Percentiles rank a stretch among this genome's conserved stretches.
Conservation (phyloP, 345 rosid genomes). For the Bruguiera parviflora region DNA sequence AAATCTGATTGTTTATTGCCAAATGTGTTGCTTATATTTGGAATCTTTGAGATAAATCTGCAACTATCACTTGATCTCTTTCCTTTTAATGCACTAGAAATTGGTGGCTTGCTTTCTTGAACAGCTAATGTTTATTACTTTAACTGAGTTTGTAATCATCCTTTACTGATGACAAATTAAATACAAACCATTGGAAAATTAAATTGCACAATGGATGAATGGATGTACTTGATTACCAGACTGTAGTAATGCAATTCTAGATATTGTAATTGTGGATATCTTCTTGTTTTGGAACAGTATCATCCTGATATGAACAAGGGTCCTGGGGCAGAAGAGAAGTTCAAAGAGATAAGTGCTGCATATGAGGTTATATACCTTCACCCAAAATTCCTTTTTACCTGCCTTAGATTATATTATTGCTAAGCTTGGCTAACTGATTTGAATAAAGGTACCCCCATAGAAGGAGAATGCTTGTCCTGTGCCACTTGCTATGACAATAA, state of each 20-base stretch:
- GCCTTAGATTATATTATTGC: not conserved
- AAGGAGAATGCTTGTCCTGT: too few species aligned
- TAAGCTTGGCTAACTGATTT: too few species aligned
- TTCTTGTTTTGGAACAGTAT: conserved; percentile 48
- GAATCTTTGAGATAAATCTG: not conserved
- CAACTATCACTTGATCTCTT: not conserved
- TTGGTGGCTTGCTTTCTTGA: not conserved
- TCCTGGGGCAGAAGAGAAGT: conserved; percentile 87
- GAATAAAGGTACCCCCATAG: too few species aligned
- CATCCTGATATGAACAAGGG: conserved; percentile 85
- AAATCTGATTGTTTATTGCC: not conserved
- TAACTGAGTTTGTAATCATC: not conserved
- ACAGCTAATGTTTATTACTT: not conserved
- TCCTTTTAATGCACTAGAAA: not conserved
- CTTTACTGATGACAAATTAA: not conserved
- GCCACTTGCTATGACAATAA: too few species aligned
- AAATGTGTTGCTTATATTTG: not conserved
- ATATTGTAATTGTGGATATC: conserved; percentile 17
- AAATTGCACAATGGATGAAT: not conserved
- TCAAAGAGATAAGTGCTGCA: conserved; percentile 95
- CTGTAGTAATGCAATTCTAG: not conserved
- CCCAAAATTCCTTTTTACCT: not conserved
- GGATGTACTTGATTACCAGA: not conserved
- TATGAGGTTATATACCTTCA: conserved; percentile 62
- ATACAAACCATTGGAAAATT: not conserved